Evolutionary conservation across 768 basidiomycete species (phyloP).

Genomic region (Suillus fuscotomentosus): DNA sequence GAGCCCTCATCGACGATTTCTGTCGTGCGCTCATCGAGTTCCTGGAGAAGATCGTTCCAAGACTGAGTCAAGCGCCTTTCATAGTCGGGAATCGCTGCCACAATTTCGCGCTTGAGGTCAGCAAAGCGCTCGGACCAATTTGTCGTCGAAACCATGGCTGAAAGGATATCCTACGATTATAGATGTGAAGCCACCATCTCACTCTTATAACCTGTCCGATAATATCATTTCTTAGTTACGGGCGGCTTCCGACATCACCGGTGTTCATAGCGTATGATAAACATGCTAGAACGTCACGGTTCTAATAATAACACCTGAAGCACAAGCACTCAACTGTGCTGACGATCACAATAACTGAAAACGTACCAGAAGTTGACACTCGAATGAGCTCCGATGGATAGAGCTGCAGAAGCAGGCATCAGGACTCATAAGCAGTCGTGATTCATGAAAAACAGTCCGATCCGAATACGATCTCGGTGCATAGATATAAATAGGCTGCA

Average conservation of each 20-base stretch:
- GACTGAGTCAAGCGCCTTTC: conserved; percentile 47
- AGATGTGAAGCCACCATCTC: neutral
- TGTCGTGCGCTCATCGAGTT: conserved; percentile 45
- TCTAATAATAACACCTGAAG: neutral
- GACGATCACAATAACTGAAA: neutral
- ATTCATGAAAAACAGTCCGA: neutral
- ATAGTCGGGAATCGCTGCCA: conserved; percentile 49
- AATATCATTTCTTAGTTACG: neutral
- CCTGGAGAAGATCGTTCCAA: conserved; percentile 56
- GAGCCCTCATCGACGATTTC: conserved; percentile 47
- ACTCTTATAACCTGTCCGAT: conserved; percentile 15
- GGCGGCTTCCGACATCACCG: conserved; percentile 7
- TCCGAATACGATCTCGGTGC: neutral
- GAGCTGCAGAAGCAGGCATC: neutral
- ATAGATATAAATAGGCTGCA: neutral
- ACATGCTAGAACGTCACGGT: too few species aligned
- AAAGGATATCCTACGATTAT: neutral
- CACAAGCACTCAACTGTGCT: neutral
- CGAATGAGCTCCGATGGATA: neutral
- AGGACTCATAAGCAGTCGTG: neutral
- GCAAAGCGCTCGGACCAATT: conserved; percentile 42
- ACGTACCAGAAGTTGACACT: neutral
- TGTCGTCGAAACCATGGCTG: conserved; percentile 1
- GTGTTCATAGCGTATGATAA: neutral
- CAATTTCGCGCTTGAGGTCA: conserved; percentile 59